phyloP scores from a whole-genome alignment of 108 stramenopile genomes.

The Nitzschia palea region DNA sequence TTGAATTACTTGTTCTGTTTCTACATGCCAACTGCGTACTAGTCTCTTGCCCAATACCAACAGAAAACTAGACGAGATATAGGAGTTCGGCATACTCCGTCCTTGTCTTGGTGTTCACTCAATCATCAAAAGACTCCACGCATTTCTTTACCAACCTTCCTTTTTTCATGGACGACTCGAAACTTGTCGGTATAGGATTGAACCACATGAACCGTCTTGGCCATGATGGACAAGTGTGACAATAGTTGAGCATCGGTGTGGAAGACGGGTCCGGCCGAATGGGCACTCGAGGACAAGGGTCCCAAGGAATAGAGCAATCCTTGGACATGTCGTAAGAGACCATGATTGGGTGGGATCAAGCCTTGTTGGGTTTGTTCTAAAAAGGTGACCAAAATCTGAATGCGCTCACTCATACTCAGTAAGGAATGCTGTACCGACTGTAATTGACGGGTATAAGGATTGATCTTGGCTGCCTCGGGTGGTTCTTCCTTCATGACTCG shows the following conservation, averaged over 20 bases:
- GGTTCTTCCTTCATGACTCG: slow-evolving; percentile 65
- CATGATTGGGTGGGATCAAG: slow-evolving; percentile 10
- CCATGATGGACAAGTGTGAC: slow-evolving; percentile 56
- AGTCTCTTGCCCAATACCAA: too few species aligned
- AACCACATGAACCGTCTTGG: slow-evolving; percentile 59
- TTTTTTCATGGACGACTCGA: slow-evolving; percentile 38
- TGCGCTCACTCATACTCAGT: slow-evolving; percentile 57
- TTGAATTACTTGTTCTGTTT: too few species aligned
- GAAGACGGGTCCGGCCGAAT: slow-evolving; percentile 23
- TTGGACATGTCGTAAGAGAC: slow-evolving; percentile 35
- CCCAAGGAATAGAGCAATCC: slow-evolving; percentile 27
- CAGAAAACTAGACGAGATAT: too few species aligned
- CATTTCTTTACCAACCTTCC: slow-evolving; percentile 16
- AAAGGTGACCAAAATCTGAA: slow-evolving; percentile 52
- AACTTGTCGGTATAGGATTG: slow-evolving; percentile 75
- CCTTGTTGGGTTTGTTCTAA: slow-evolving; percentile 37
- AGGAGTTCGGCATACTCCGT: too few species aligned
- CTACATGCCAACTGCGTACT: too few species aligned
- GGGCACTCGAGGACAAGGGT: slow-evolving; percentile 17
- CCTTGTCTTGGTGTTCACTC: too few species aligned
- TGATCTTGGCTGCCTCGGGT: not conserved
- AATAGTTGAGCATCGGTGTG: slow-evolving; percentile 44
- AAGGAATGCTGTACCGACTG: slow-evolving; percentile 39
- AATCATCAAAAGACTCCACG: slow-evolving; percentile 1
- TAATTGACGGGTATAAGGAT: slow-evolving; percentile 22